These are phyloP conservation scores for Jasminum sambac DNA, from an alignment of 257 asterid species.

Conservation along the genomic window DNA sequence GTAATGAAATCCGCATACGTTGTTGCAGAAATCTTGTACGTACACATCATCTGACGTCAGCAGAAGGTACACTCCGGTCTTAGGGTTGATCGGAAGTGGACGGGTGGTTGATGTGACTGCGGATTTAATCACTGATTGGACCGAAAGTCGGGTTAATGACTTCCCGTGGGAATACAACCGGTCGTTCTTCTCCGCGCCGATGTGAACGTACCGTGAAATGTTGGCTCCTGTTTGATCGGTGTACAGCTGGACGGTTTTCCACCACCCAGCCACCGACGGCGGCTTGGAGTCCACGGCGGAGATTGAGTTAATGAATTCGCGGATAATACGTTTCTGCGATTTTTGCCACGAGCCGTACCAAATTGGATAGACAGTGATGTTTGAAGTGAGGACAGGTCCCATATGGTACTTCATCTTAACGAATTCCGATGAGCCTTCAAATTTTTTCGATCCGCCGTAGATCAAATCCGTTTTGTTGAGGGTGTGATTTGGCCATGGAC, in stretches of 20 bases:
- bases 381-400: constrained; percentile 85
- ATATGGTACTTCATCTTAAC: constrained; percentile 76
- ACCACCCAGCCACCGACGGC: constrained; percentile 81
- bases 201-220: constrained; percentile 47
- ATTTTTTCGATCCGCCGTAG: constrained; percentile 70
- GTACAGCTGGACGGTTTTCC: constrained; percentile 74
- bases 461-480: constrained; percentile 50
- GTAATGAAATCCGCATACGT: constrained; percentile 77
- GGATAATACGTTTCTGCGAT: constrained; percentile 77
- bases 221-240: constrained; percentile 80
- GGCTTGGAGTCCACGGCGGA: constrained; percentile 47
- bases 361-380: constrained; percentile 75
- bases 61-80: constrained; percentile 66
- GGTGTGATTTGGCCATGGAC: constrained; percentile 66
- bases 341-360: constrained; percentile 84
- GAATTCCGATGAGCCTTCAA: constrained; percentile 84
- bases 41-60: constrained; percentile 74
- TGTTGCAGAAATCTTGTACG: constrained; percentile 73
- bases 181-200: constrained; percentile 73
- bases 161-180: constrained; percentile 63
- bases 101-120: constrained; percentile 60
- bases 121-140: constrained; percentile 69
- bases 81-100: constrained; percentile 72
- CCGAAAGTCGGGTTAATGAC: constrained; percentile 62
- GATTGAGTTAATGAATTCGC: constrained; percentile 77